phyloP scores from a whole-genome alignment of 345 rosid species.

The Gynandropsis gynandra region DNA sequence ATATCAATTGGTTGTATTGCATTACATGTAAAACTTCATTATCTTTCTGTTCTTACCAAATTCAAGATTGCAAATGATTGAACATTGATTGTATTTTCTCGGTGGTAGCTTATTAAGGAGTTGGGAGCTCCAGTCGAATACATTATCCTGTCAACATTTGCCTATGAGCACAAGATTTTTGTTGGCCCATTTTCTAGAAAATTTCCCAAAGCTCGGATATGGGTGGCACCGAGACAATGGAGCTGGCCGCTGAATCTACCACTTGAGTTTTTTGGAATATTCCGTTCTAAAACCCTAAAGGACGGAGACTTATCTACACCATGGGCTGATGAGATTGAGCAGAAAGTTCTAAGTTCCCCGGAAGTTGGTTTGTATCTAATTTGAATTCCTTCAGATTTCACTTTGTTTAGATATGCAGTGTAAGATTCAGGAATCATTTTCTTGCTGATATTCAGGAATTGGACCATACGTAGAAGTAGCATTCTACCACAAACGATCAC shows the following conservation, averaged over 20 bases:
- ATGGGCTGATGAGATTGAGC: conserved; percentile 89
- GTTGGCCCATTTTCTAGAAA: conserved; percentile 94
- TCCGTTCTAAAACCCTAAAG: conserved; percentile 66
- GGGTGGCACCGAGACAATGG: conserved; percentile 99
- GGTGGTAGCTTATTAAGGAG: conserved; percentile 71
- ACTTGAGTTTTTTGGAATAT: conserved; percentile 87
- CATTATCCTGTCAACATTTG: conserved; percentile 85
- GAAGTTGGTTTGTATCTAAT: conserved; percentile 63
- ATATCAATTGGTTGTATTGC: too few species aligned
- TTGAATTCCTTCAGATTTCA: not conserved
- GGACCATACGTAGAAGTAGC: conserved; percentile 96
- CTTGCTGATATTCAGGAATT: conserved; percentile 46
- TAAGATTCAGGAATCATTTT: conserved; percentile 7
- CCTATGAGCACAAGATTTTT: conserved; percentile 94
- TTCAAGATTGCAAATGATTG: conserved; percentile 4
- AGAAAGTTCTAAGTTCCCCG: conserved; percentile 85
- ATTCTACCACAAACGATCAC: conserved; percentile 76
- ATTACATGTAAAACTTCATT: not conserved
- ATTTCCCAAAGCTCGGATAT: conserved; percentile 76
- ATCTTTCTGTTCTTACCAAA: not conserved
- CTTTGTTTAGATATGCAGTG: conserved; percentile 1
- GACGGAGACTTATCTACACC: conserved; percentile 71
- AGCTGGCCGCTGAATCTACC: conserved; percentile 97
- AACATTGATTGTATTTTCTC: not conserved
- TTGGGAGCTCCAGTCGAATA: conserved; percentile 78